Evolutionary conservation across 108 stramenopile genomes (phyloP).

Genomic region (Aureococcus anophagefferens): DNA sequence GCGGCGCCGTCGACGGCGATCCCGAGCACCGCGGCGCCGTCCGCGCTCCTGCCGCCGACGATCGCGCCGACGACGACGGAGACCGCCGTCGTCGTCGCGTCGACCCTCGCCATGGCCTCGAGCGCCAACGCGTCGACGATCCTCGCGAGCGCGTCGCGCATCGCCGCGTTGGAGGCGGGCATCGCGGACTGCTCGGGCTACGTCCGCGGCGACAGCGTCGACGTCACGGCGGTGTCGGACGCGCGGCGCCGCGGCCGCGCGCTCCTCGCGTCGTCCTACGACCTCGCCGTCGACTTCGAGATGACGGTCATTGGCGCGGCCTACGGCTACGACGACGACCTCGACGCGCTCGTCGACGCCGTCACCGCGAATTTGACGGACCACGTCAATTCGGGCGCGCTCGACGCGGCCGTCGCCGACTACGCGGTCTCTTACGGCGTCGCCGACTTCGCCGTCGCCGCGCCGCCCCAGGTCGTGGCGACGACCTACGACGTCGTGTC

Average conservation of each 20-base stretch:
- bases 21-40: no score
- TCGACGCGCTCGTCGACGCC: not conserved
- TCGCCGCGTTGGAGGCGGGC: not conserved
- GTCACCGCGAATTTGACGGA: not conserved
- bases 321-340: not conserved
- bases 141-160: not conserved
- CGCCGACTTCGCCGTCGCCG: not conserved
- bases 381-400: not conserved
- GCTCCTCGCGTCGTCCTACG: not conserved
- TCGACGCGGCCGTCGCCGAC: not conserved
- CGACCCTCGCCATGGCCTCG: not conserved
- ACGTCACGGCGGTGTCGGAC: not conserved
- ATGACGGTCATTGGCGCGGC: not conserved
- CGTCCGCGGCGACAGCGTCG: not conserved
- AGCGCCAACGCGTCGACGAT: not conserved
- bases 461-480: not conserved
- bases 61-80: not conserved
- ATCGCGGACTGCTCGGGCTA: not conserved
- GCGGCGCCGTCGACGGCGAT: no score
- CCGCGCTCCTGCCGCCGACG: no score
- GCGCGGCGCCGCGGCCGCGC: not conserved
- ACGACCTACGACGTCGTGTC: not conserved
- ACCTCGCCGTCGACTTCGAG: not conserved
- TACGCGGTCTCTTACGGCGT: not conserved
- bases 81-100: not conserved